A percentile compares a stretch with the other conserved stretches of the same genome.
Conservation (phyloP, 2,329 filamentous ascomycete species). For the Harringtonia aguacate region DNA sequence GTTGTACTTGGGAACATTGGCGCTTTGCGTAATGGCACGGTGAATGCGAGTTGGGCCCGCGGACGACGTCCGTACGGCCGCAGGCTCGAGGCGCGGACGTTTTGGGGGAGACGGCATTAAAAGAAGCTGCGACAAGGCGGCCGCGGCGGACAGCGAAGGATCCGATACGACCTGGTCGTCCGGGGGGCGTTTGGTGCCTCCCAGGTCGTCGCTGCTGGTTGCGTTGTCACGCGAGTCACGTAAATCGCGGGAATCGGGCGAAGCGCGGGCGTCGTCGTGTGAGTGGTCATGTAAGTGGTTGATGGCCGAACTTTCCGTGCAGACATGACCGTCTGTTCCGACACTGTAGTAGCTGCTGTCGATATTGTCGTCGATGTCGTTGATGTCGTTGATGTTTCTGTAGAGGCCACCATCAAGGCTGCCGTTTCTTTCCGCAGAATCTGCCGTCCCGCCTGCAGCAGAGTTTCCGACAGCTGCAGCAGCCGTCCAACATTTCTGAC, state of each 20-base stretch:
- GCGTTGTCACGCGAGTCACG: too few species aligned
- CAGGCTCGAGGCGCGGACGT: background rate
- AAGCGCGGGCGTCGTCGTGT: too few species aligned
- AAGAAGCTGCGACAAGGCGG: background rate
- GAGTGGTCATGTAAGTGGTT: background rate
- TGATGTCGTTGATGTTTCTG: too few species aligned
- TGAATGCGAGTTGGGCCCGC: background rate
- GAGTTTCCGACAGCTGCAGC: background rate
- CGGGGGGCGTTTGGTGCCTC: background rate
- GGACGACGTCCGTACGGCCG: background rate
- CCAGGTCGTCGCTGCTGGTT: background rate
- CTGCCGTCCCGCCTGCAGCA: background rate
- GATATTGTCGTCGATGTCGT: too few species aligned
- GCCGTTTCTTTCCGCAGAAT: background rate
- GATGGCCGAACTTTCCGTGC: too few species aligned
- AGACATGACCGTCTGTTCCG: too few species aligned
- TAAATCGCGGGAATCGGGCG: too few species aligned
- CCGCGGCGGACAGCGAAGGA: background rate
- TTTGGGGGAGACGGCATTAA: background rate
- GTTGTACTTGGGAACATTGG: background rate
- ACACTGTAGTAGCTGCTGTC: too few species aligned
- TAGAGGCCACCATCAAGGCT: too few species aligned
- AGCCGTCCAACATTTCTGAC: too few species aligned
- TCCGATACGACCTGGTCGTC: background rate
- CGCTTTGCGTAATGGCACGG: background rate